phyloP scores from a whole-genome alignment of 495 filamentous ascomycete genomes.

The Tetracladium setigerum region DNA sequence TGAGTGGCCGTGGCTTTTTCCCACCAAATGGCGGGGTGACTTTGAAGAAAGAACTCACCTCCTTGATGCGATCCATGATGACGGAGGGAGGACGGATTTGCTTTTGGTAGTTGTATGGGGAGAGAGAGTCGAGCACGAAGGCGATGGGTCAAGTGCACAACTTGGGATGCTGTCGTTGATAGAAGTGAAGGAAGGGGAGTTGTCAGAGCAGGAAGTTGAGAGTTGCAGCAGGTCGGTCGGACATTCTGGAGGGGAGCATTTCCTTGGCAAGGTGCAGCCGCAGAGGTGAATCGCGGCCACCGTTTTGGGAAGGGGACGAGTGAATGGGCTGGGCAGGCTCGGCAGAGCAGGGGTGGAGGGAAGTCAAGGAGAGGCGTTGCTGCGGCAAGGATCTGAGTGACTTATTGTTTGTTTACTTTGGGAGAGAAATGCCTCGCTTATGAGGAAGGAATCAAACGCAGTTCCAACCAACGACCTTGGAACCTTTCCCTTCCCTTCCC shows the following conservation, averaged over 20 bases:
- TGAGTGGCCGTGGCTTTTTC: neutral
- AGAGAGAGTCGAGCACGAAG: neutral
- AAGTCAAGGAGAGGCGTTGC: too few relatives aligned
- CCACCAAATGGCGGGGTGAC: slow-evolving; percentile 20
- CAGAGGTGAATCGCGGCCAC: too few relatives aligned
- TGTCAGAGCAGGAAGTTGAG: neutral
- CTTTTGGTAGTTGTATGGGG: neutral
- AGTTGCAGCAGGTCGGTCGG: neutral
- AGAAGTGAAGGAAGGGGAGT: neutral
- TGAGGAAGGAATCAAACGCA: too few relatives aligned
- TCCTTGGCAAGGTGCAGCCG: too few relatives aligned
- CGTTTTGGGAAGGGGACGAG: too few relatives aligned
- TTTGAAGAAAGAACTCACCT: slow-evolving; percentile 48
- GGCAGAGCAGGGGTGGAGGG: too few relatives aligned
- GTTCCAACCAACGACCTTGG: too few relatives aligned
- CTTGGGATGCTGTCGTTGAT: neutral
- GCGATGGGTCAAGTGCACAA: neutral
- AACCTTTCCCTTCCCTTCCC: too few relatives aligned
- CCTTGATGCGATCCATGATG: slow-evolving; percentile 70
- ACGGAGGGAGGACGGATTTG: slow-evolving; percentile 3
- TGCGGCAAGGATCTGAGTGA: too few relatives aligned
- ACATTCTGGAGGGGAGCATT: neutral
- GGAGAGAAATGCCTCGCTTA: too few relatives aligned
- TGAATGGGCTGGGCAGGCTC: too few relatives aligned
- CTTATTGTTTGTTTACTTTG: too few relatives aligned